Base-by-base conservation (phyloP, 2,329 filamentous ascomycete genomes). In the Xylariaceae sp. region DNA sequence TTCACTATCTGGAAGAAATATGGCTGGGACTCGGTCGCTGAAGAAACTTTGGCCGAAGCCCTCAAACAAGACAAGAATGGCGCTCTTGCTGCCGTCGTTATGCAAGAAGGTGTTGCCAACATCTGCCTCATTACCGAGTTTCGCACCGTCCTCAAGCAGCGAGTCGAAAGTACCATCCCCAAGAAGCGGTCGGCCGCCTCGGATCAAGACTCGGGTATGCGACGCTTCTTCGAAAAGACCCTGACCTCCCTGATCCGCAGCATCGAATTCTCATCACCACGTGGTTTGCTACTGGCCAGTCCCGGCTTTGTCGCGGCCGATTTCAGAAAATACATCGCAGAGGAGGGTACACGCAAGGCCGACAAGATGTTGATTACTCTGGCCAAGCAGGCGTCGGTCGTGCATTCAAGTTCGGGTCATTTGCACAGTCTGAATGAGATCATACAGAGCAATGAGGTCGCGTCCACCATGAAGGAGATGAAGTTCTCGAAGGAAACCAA, bases 11-110 rank as follows among this genome's bases (percentile, higher is more conserved):
- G 92, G 76, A 97, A 97, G 76, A 82, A 83, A 45, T 77, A 85
- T 7, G 87, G 92, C 48, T 99, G 94, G 94, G 94, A 99, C 74
- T 92, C 88, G 66, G 86, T 99, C 9, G 90, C 92, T 2, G 78
- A 88, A 52, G 86, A 89, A 60, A 88, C 89, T 51, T 81, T 99
- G 9, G 80, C 83, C 58, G 90, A 96, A 72, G 88, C 92, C 0
- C 81, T 93, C 11, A 87, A 90, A 67, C 85, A 89, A 66, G 88
- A 90, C 65, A 87, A 88, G 69, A 86, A 89, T 62, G 92, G 91
- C 0, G 88, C 93, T 62, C 82, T 96, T 15, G 90, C 92, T 57
- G 93, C 94, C 0, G 88, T 97, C 0, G 89, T 97, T 23, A 93
- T 99, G 88, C 90, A 96, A 68, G 93, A 97, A 69, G 89, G 89